These are phyloP conservation scores for Reutealis trisperma DNA, from an alignment of 345 rosid genomes.

Conservation along the genomic window DNA sequence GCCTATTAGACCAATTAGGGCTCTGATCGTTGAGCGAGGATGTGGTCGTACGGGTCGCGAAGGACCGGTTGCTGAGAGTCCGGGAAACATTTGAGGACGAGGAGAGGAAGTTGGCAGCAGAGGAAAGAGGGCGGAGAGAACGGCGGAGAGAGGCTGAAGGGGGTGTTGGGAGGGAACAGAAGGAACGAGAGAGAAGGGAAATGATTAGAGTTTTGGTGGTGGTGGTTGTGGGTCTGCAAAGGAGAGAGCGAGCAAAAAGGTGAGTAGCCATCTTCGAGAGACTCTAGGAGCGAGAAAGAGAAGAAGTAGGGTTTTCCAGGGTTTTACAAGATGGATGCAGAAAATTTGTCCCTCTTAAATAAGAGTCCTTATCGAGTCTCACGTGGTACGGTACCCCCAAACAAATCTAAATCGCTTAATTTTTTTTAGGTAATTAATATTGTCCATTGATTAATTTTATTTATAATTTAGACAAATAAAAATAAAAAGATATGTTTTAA, in stretches of 20 bases:
- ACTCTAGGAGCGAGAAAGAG: neutral
- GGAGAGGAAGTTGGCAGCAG: slow-evolving; percentile 15
- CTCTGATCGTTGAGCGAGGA: slow-evolving; percentile 69
- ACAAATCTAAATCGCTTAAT: no score
- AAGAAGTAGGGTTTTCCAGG: neutral
- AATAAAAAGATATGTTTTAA: no score
- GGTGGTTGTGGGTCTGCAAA: neutral
- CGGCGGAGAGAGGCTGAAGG: slow-evolving; percentile 13
- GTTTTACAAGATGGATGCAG: neutral
- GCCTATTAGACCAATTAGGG: slow-evolving; percentile 92
- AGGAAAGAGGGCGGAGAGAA: slow-evolving; percentile 7
- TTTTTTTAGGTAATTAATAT: no score
- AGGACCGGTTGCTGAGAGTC: slow-evolving; percentile 10
- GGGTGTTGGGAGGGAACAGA: slow-evolving; percentile 6
- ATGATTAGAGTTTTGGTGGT: slow-evolving; percentile 6
- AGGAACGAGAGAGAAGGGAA: slow-evolving; percentile 15
- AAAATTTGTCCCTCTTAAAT: no score
- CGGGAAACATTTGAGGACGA: slow-evolving; percentile 10
- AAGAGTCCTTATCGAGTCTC: no score
- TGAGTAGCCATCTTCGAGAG: slow-evolving; percentile 4
- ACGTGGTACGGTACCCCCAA: no score
- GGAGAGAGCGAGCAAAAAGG: neutral
- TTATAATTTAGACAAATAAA: no score
- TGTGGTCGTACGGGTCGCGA: slow-evolving; percentile 53
- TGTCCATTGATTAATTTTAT: no score